A percentile compares a stretch with the other conserved stretches of the same genome.
Conservation (phyloP, 192 early-diverging fungal species). For the Coemansia sp. region DNA sequence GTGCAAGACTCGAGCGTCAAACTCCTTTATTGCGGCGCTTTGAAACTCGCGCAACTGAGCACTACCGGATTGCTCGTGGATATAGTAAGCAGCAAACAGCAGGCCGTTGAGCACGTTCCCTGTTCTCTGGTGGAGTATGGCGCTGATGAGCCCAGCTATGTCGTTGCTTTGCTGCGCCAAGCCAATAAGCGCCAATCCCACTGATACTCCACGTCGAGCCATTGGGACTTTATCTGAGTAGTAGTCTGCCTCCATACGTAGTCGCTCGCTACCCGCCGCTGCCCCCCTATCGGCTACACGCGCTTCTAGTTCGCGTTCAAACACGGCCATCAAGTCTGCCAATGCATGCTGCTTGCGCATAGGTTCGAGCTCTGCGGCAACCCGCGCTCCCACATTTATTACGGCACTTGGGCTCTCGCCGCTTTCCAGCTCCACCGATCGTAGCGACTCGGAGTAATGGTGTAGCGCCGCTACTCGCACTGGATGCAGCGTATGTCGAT, state of each 20-base stretch:
- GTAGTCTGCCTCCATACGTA: neutral
- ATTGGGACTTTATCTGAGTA: neutral
- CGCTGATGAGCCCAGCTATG: neutral
- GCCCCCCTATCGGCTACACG: neutral
- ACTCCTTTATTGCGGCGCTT: neutral
- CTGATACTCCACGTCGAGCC: neutral
- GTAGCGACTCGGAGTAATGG: slow-evolving; percentile 6
- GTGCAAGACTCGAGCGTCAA: neutral
- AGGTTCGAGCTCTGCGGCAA: neutral
- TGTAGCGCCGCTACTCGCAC: slow-evolving; percentile 20
- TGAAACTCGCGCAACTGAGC: neutral
- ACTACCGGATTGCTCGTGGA: neutral
- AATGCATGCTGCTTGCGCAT: neutral
- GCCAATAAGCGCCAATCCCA: neutral
- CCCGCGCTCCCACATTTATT: neutral
- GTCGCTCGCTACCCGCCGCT: neutral
- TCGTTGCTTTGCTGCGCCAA: neutral
- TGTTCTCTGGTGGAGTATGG: neutral
- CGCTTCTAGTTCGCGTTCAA: neutral
- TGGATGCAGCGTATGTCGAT: slow-evolving; percentile 6
- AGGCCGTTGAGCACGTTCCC: neutral
- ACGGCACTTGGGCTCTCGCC: neutral
- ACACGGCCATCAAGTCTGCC: neutral
- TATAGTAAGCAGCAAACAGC: slow-evolving; percentile 6
- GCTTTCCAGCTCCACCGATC: neutral